These are phyloP conservation scores for Schwanniomyces etchellsii DNA, from an alignment of 1,139 yeast species.

Conservation along the genomic window DNA sequence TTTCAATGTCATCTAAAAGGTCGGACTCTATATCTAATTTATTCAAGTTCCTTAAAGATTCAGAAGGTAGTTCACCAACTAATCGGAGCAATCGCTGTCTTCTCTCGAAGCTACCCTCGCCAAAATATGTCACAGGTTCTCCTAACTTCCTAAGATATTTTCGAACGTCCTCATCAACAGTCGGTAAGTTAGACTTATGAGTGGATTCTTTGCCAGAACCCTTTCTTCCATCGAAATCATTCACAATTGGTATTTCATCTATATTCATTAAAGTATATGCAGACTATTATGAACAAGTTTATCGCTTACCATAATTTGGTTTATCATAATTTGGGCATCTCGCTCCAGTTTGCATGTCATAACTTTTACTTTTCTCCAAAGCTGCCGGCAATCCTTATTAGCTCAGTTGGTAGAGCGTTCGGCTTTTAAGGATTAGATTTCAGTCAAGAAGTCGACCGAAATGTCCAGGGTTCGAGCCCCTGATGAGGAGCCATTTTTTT, in stretches of 20 bases:
- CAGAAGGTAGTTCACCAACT: slow-evolving; percentile 11
- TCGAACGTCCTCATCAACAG: slow-evolving; percentile 59
- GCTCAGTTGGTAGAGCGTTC: slow-evolving; percentile 8
- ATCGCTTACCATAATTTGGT: not conserved
- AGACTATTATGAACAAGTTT: not conserved
- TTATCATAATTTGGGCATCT: too few relatives aligned
- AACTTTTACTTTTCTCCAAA: too few relatives aligned
- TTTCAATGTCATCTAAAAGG: slow-evolving; percentile 10
- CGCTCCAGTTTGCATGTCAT: too few relatives aligned
- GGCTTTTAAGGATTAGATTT: slow-evolving; percentile 7
- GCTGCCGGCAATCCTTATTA: slow-evolving; percentile 5
- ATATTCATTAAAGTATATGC: slow-evolving; percentile 12
- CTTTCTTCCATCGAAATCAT: slow-evolving; percentile 16
- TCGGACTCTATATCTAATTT: slow-evolving; percentile 6
- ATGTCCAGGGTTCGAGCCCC: slow-evolving; percentile 8
- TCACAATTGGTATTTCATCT: slow-evolving; percentile 19
- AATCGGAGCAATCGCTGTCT: slow-evolving; percentile 46
- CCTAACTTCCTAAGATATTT: slow-evolving; percentile 40
- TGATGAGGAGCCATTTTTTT: slow-evolving; percentile 6
- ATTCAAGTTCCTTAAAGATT: not conserved
- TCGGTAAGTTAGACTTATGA: slow-evolving; percentile 38
- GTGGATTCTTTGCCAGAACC: slow-evolving; percentile 6
- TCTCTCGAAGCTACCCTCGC: slow-evolving; percentile 59
- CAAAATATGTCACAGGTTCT: slow-evolving; percentile 55
- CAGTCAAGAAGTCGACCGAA: slow-evolving; percentile 7